A percentile compares a stretch with the other conserved stretches of the same genome.
Conservation (phyloP, 2,329 filamentous ascomycete genomes). For the Macrophomina phaseolina region DNA sequence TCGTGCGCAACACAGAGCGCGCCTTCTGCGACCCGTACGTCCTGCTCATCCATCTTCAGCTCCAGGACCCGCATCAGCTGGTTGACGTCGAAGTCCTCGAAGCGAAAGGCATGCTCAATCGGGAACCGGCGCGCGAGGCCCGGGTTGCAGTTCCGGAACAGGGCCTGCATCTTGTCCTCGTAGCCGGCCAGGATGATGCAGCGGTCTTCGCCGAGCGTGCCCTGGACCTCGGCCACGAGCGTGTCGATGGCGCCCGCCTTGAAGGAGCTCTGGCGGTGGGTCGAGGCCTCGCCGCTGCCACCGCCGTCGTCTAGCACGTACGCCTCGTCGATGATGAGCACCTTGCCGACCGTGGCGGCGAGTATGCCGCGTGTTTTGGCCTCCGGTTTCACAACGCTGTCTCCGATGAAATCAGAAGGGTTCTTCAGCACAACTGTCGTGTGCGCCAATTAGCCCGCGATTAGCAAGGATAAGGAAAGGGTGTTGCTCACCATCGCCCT, state of each 20-base stretch:
- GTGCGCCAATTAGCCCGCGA: not conserved
- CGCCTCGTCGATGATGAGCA: constrained; percentile 80
- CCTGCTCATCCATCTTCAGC: constrained; percentile 65
- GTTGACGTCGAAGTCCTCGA: constrained; percentile 68
- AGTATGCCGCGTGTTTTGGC: constrained; percentile 74
- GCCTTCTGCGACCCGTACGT: constrained; percentile 57
- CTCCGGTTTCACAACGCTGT: constrained; percentile 69
- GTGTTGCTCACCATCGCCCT: constrained; percentile 63
- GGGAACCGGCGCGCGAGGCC: constrained; percentile 71
- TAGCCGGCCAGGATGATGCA: constrained; percentile 76
- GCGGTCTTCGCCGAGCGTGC: constrained; percentile 70
- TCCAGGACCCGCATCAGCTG: constrained; percentile 67
- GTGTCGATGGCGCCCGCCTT: constrained; percentile 73
- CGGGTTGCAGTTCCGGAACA: constrained; percentile 75
- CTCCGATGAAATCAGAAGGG: constrained; percentile 74
- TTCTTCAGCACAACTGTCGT: constrained; percentile 69
- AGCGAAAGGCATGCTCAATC: constrained; percentile 66
- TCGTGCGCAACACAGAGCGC: constrained; percentile 63
- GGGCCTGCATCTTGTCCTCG: constrained; percentile 69
- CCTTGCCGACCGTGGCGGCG: constrained; percentile 69
- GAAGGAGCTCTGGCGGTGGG: constrained; percentile 53
- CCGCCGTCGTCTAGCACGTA: constrained; percentile 65
- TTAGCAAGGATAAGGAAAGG: not conserved
- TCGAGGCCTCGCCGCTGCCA: constrained; percentile 27
- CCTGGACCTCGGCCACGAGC: constrained; percentile 75